A percentile compares a stretch with the other conserved stretches of the same genome.
Evolutionary conservation across 2,329 filamentous ascomycete species (phyloP).

Genomic region (Colletotrichum higginsianum): DNA sequence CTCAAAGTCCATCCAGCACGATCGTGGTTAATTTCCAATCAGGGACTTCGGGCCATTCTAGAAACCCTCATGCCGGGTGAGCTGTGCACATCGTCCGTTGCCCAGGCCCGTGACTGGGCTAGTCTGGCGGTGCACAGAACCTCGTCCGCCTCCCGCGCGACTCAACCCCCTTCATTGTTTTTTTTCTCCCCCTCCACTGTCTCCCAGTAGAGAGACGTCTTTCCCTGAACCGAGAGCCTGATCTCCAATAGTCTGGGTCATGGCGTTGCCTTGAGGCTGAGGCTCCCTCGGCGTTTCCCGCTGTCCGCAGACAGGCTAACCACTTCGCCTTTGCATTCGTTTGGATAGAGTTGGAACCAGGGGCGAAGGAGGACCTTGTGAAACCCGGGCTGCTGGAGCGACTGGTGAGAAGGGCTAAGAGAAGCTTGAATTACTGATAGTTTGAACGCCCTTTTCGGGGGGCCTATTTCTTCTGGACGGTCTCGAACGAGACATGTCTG

Average conservation of each 20-base stretch:
- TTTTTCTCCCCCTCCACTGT: neutral
- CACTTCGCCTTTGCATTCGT: slow-evolving; percentile 17
- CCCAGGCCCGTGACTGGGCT: slow-evolving; percentile 6
- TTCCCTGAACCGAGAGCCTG: neutral
- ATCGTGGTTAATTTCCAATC: neutral
- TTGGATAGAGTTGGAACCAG: slow-evolving; percentile 3
- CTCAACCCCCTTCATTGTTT: slow-evolving; percentile 2
- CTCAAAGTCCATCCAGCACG: neutral
- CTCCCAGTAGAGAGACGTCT: neutral
- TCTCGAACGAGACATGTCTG: neutral
- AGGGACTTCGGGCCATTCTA: slow-evolving; percentile 5
- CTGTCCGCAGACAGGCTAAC: neutral
- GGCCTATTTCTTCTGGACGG: neutral
- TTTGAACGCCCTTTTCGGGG: neutral
- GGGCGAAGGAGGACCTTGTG: neutral
- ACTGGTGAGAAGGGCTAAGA: neutral
- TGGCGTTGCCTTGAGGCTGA: slow-evolving; percentile 22
- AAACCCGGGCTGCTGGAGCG: neutral
- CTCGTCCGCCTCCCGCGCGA: slow-evolving; percentile 10
- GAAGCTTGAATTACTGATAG: neutral
- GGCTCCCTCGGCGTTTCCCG: slow-evolving; percentile 3
- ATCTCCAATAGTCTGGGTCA: slow-evolving; percentile 11
- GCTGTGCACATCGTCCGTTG: slow-evolving; percentile 19
- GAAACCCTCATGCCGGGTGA: slow-evolving; percentile 16
- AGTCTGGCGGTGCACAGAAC: slow-evolving; percentile 24